Evolutionary conservation across 441 rosid genomes (phyloP), one percentile per base, ranked within the genome.

Genomic region (Arabidopsis lyrata): DNA sequence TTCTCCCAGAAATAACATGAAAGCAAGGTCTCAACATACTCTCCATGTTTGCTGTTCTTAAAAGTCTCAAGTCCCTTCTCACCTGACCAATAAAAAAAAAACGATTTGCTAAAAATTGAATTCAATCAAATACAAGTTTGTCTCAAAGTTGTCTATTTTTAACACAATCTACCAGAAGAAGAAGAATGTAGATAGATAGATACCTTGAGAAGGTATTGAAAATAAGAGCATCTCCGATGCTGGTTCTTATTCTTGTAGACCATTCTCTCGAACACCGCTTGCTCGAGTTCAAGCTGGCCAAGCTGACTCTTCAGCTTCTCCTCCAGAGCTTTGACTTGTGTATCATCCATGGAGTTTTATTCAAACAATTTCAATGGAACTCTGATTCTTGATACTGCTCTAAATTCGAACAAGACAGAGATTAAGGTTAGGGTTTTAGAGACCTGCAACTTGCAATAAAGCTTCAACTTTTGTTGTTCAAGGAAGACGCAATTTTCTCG

Each of bases 191-290:
- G 18, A n/a, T 68, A 29, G 31, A 29, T 29, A 29, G 34, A 5
- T 60, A 89, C 98, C 97, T 92, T 95, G 12, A 89, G 76, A 63
- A 90, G 88, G 84, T 82, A 87, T 78, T 92, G 93, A 73, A 95
- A 92, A 78, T 90, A 95, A 20, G 88, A 85, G 85, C 90, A 84
- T 73, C 97, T 87, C 24, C 98, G 80, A 47, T 91, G 99, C 82
- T 95, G 99, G 42, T 89, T 92, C 90, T 95, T 95, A 83, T 90
- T 92, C 80, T 92, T 92, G 83, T 95, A 88, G 63, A 89, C 86
- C 44, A 95, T 82, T 77, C 95, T 89, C 76, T 89, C 97, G 52
- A 90, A 88, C 52, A 92, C 76, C 6, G 82, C 89, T 35, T 74
- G 62, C 74, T 92, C 99, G 44, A 57, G 65, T 39, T 83, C 86